Evolutionary conservation across 148 eudicot species (phyloP).

Genomic region (Fagopyrum esculentum): DNA sequence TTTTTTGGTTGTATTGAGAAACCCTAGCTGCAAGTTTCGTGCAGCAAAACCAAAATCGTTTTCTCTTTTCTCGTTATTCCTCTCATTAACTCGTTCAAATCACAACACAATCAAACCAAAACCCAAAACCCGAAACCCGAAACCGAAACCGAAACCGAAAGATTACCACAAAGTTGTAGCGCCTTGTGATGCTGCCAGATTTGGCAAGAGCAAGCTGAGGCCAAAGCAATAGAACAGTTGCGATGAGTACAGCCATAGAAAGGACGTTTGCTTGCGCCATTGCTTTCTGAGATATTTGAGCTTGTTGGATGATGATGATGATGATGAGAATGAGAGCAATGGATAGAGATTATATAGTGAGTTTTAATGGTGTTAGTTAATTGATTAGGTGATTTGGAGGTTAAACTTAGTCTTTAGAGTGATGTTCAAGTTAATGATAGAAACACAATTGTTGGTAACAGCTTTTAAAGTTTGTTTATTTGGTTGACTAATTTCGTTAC

Average conservation of each 20-base stretch:
- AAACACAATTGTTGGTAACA: neutral
- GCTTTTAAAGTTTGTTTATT: neutral
- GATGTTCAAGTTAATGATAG: conserved; percentile 13
- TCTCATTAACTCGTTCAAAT: too few relatives aligned
- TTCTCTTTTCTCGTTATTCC: too few relatives aligned
- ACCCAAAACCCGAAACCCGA: too few relatives aligned
- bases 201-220: conserved; percentile 21
- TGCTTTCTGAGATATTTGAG: conserved; percentile 3
- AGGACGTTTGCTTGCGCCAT: conserved; percentile 11
- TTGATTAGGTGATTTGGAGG: conserved; percentile 6
- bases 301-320: conserved; percentile 4
- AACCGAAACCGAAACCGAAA: neutral
- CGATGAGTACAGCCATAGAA: conserved; percentile 10
- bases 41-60: too few relatives aligned
- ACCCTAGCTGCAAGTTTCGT: too few relatives aligned
- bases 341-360: conserved; percentile 14
- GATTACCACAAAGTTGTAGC: conserved; percentile 25
- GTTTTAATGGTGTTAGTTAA: neutral
- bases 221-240: conserved; percentile 4
- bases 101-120: too few relatives aligned
- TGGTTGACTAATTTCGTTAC: conserved; percentile 5
- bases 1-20: too few relatives aligned
- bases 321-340: conserved; percentile 12
- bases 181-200: conserved; percentile 19
- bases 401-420: conserved; percentile 10